Percentiles rank a stretch among this genome's conserved stretches.
These are phyloP conservation scores for Schizosaccharomyces osmophilus DNA, from an alignment of 805 yeast species.

Conservation along the genomic window DNA sequence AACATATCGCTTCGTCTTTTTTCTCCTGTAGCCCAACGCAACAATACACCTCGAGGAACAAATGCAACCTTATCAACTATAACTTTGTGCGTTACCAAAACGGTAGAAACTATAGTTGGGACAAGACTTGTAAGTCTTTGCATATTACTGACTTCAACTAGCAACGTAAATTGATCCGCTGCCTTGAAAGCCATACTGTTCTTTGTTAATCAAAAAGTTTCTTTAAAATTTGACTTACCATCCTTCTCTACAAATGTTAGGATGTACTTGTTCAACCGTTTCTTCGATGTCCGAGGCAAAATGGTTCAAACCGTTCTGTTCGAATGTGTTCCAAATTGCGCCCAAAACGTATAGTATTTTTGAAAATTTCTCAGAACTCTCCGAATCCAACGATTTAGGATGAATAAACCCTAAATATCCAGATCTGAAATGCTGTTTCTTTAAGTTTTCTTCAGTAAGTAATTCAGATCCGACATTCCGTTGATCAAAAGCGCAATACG, in stretches of 20 bases:
- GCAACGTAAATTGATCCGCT: conserved; percentile 54
- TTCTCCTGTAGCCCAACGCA: conserved; percentile 45
- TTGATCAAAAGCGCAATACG: conserved; percentile 46
- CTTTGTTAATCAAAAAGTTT: neutral
- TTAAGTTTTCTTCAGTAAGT: conserved; percentile 14
- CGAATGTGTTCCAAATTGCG: conserved; percentile 63
- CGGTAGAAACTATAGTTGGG: conserved; percentile 57
- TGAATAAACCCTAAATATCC: conserved; percentile 89
- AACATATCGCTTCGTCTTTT: conserved; percentile 53
- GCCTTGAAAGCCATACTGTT: conserved; percentile 44
- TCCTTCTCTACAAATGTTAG: conserved; percentile 14
- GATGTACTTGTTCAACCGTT: conserved; percentile 31
- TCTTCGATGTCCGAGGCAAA: conserved; percentile 66
- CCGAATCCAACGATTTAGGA: conserved; percentile 23
- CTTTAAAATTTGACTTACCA: conserved; percentile 10
- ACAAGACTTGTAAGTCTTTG: conserved; percentile 44
- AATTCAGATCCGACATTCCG: conserved; percentile 26
- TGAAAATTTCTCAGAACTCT: conserved; percentile 23
- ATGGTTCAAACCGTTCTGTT: conserved; percentile 71
- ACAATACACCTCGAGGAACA: conserved; percentile 36
- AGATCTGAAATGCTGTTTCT: conserved; percentile 41
- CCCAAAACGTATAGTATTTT: conserved; percentile 75
- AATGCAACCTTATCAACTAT: conserved; percentile 68
- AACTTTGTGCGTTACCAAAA: conserved; percentile 58
- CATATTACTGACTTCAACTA: conserved; percentile 36